Evolutionary conservation across 345 rosid species (phyloP), one percentile per base, ranked within the genome.

Genomic region (Stellera chamaejasme): DNA sequence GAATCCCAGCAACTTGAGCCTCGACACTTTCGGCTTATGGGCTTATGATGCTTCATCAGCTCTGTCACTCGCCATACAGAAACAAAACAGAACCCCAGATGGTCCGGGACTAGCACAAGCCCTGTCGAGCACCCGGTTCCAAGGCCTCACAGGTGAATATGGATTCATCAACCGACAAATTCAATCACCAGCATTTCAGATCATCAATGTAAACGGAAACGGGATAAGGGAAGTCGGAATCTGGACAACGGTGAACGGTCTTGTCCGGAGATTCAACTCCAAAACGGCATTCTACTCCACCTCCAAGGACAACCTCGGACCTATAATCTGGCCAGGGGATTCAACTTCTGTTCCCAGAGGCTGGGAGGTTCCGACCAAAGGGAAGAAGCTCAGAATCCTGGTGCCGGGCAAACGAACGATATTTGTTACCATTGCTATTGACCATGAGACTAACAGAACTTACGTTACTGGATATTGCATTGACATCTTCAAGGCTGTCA

Each of bases 301-400:
- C n/a, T 13, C 28, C 13, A 28, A 52, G 19, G 19, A 39, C 28
- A 56, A 63, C 44, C 65, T 79, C n/a, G 55, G 55, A 50, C 27
- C 43, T 0, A 61, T 69, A 14, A 58, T 66, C 48, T 76, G 75
- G 81, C 78, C 78, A 5, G 80, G 83, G 59, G 71, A 63, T 16
- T 27, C 69, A 36, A 15, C 55, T 2, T 44, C 7, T 15, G 58
- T 65, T 12, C 81, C 75, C 0, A 51, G 46, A 27, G 27, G 66
- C n/a, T 23, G 44, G 42, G 36, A 2, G 16, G n/a, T 53, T 13
- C 12, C 27, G 51, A 55, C 76, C 2, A 77, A 66, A 10, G 77
- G 13, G 3, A 59, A 10, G 8, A 72, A 28, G 43, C 36, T 79
- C 14, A 66, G 64, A 45, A 72, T 74, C 39, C 56, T 62, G 6